phyloP scores from a whole-genome alignment of 352 stramenopile genomes.

The Globisporangium lucens region DNA sequence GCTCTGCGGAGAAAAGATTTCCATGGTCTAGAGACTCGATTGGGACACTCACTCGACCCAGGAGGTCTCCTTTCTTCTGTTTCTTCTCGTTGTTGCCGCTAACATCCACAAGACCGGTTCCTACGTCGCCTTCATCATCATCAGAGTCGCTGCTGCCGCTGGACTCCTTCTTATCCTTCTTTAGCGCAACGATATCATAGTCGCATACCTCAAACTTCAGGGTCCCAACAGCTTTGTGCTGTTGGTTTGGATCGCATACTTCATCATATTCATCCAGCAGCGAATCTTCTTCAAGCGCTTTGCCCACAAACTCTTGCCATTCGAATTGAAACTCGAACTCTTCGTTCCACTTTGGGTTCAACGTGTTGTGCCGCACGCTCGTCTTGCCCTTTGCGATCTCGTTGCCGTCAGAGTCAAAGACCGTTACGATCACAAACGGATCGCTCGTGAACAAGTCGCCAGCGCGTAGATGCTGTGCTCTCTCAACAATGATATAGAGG shows the following conservation, averaged over 20 bases:
- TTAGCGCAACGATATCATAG: conserved; percentile 32
- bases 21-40: conserved; percentile 47
- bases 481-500: conserved; percentile 53
- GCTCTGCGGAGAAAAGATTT: conserved; percentile 33
- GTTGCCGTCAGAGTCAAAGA: conserved; percentile 21
- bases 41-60: conserved; percentile 38
- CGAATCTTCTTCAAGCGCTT: not conserved
- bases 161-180: conserved; percentile 8
- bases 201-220: conserved; percentile 30
- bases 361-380: conserved; percentile 44
- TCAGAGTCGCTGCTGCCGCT: conserved; percentile 5
- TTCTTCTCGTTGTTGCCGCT: not conserved
- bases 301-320: conserved; percentile 7
- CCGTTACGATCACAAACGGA: conserved; percentile 47
- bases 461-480: conserved; percentile 39
- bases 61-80: conserved; percentile 30
- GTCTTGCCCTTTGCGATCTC: conserved; percentile 44
- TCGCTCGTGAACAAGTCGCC: conserved; percentile 62
- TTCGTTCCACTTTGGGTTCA: conserved; percentile 71
- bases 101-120: not conserved
- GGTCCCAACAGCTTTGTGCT: not conserved
- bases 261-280: not conserved
- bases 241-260: not conserved
- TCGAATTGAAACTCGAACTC: conserved; percentile 47
- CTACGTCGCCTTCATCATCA: conserved; percentile 11